A percentile compares a stretch with the other conserved stretches of the same genome.
phyloP scores from a whole-genome alignment of 768 basidiomycete genomes.

The Phlebiopsis gigantea region DNA sequence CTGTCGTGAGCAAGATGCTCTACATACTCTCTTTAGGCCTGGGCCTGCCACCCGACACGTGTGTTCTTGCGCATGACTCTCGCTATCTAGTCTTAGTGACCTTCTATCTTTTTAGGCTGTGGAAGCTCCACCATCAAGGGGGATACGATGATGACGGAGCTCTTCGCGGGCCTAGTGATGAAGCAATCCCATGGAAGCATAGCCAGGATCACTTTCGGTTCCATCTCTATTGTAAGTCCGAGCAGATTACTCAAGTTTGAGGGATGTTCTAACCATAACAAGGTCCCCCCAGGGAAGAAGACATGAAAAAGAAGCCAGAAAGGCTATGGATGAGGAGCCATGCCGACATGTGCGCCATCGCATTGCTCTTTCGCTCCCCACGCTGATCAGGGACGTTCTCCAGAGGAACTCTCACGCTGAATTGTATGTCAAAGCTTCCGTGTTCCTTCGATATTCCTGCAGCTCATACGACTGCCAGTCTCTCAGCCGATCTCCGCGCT shows the following conservation, averaged over 20 bases:
- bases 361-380: not conserved
- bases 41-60: not conserved
- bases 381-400: not conserved
- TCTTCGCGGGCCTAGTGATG: not conserved
- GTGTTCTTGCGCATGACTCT: not conserved
- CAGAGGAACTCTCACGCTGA: not conserved
- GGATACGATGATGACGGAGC: not conserved
- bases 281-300: not conserved
- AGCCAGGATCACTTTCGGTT: constrained; percentile 3
- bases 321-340: not conserved
- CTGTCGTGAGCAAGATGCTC: not conserved
- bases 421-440: not conserved
- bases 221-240: not conserved
- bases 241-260: not conserved
- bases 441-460: not conserved
- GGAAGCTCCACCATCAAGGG: not conserved
- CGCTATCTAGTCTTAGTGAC: not conserved
- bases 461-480: not conserved
- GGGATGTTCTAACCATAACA: not conserved
- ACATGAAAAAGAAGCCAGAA: not conserved
- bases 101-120: not conserved
- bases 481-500: constrained; percentile 1
- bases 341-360: not conserved
- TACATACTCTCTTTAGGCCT: not conserved
- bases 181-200: not conserved